A percentile compares a stretch with the other conserved stretches of the same genome.
phyloP scores from a whole-genome alignment of 495 filamentous ascomycete species.

The Aspergillus sclerotioniger region DNA sequence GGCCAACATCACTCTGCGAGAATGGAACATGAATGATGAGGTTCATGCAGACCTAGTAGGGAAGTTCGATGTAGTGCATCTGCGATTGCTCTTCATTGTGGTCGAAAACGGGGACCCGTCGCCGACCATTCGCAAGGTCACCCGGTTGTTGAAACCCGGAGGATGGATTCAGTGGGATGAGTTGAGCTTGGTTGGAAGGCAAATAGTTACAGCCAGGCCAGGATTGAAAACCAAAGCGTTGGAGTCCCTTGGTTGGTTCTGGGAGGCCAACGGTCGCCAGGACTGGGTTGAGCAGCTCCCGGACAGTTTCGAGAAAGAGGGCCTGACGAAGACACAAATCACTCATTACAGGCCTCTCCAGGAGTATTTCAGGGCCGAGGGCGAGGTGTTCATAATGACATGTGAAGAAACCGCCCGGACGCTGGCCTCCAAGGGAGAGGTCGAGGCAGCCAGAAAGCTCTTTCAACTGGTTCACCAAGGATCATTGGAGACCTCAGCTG shows the following conservation, averaged over 20 bases:
- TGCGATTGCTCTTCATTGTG: slow-evolving; percentile 27
- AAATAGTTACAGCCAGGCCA: slow-evolving; percentile 5
- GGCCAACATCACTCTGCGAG: slow-evolving; percentile 18
- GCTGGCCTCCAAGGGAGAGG: not conserved
- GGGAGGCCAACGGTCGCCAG: slow-evolving; percentile 13
- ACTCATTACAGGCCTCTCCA: slow-evolving; percentile 9
- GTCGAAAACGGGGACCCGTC: slow-evolving; percentile 22
- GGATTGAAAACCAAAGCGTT: not conserved
- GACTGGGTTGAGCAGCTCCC: slow-evolving; percentile 21
- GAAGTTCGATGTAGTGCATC: slow-evolving; percentile 35
- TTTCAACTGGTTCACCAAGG: not conserved
- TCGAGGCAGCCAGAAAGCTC: not conserved
- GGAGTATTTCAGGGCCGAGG: slow-evolving; percentile 14
- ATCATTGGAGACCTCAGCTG: not conserved
- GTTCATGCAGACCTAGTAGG: slow-evolving; percentile 23
- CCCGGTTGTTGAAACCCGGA: slow-evolving; percentile 30
- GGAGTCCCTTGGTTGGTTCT: slow-evolving; percentile 9
- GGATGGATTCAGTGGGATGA: slow-evolving; percentile 39
- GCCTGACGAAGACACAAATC: slow-evolving; percentile 11
- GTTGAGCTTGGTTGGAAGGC: slow-evolving; percentile 8
- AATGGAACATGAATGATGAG: slow-evolving; percentile 25
- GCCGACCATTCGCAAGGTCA: slow-evolving; percentile 16
- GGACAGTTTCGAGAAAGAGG: not conserved
- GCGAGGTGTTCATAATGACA: slow-evolving; percentile 14
- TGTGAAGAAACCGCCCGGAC: slow-evolving; percentile 15